Base-by-base conservation (phyloP, 345 rosid genomes). In the Rhizophora apiculata region DNA sequence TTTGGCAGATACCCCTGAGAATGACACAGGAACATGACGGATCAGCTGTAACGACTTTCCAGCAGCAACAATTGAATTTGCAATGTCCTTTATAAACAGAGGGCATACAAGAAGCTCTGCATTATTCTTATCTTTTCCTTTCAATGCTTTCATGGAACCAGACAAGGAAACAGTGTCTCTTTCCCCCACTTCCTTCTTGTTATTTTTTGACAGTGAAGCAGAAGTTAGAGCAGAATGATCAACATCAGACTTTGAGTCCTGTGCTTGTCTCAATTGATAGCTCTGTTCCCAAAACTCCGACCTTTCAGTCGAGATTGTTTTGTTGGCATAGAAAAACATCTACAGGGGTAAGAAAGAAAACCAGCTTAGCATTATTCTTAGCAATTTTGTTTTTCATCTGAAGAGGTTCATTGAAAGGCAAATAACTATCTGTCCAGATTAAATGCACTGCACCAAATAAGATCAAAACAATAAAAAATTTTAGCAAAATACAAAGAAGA, bases 221-320 rank as follows among this genome's bases (percentile, higher is more conserved):
- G 81, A 54, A 58, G 55, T 63, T 53, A 75, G 61, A 48, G 71
- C 39, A 67, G 76, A 32, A 56, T 27, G 74, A 57, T 72, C 73
- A 74, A 72, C 69, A 66, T 72, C 84, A 66, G 80, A 74, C 65
- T 82, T 87, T 71, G 27, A 43, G 69, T 61, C 48, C 55, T 77
- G 82, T 59, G 68, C 78, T 61, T 67, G 82, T 80, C 82, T 89
- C 72, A 86, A 71, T 55, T 86, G 71, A 81, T 92, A 90, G 78
- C 97, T 89, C 83, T 85, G 88, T 81, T 96, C 99, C 98, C 99
- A 96, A 71, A 90, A 90, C 53, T 87, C 98, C 16, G 96, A 82
- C 74, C 90, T 87, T 26, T 84, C 89, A 77, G 88, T 82, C 26
- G 96, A 82, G 74, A 89, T 82, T 46, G 77, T 79, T 65, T 71